Conservation (phyloP, 2,329 filamentous ascomycete genomes). For the Blastomyces gilchristii region DNA sequence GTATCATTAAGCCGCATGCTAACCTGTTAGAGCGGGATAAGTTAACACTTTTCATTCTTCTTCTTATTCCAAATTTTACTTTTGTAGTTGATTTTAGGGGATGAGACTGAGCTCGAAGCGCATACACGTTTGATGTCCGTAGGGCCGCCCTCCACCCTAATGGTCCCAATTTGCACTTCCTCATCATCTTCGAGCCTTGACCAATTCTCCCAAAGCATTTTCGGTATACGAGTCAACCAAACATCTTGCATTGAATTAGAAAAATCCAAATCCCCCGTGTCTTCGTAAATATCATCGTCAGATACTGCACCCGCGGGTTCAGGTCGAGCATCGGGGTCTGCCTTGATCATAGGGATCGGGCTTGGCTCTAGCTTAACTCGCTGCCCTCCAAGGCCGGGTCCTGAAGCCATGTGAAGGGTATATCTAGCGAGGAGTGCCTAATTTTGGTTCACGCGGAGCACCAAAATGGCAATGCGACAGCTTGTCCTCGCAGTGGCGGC, state of each 20-base stretch:
- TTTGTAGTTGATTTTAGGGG: background rate
- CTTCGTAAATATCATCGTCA: slow-evolving; percentile 63
- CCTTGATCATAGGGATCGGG: slow-evolving; percentile 30
- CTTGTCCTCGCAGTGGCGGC: background rate
- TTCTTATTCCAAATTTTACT: background rate
- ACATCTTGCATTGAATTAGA: slow-evolving; percentile 37
- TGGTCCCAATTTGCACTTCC: slow-evolving; percentile 69
- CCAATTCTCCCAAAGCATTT: slow-evolving; percentile 74
- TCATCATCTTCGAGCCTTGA: slow-evolving; percentile 64
- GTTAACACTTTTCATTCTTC: background rate
- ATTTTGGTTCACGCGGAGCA: background rate
- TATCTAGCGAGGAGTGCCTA: background rate
- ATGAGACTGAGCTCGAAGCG: background rate
- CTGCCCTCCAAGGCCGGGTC: background rate
- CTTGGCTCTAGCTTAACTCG: slow-evolving; percentile 34
- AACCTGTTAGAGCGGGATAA: slow-evolving; percentile 42
- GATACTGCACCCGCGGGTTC: slow-evolving; percentile 26
- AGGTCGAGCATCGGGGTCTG: slow-evolving; percentile 34
- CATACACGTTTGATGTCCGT: slow-evolving; percentile 42
- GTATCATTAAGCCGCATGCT: slow-evolving; percentile 58
- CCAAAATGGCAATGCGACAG: background rate
- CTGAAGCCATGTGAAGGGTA: slow-evolving; percentile 2
- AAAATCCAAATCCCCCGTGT: slow-evolving; percentile 55
- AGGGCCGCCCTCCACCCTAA: slow-evolving; percentile 50
- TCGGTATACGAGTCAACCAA: slow-evolving; percentile 69